Base-by-base conservation (phyloP, 2,329 filamentous ascomycete species). In the Botryotinia narcissicola region DNA sequence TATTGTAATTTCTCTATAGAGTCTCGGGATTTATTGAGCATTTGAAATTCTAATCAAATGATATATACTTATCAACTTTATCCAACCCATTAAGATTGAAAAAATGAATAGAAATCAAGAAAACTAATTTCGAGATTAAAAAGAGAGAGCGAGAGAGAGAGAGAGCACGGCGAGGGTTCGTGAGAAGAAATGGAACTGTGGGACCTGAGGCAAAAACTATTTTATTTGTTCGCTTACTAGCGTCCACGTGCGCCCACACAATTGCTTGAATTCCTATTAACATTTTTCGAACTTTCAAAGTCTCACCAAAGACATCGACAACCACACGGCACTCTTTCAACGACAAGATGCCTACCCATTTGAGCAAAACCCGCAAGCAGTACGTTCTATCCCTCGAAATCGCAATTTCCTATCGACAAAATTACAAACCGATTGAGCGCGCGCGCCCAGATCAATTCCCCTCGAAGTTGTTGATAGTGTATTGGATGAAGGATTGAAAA, bases 311-410 rank as follows among this genome's bases (percentile, higher is more conserved):
- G 72, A 70, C 66, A 73, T 70, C 59, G 54, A 79, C 76, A 79
- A 77, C 67, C 73, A 75, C 73, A 75, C 78, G 77, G 76, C 77
- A 78, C 75, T 74, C 73, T 75, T 74, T 73, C 74, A 77, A 83
- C 84, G 84, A 84, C 86, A 87, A 84, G 83, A 91, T 91, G 91
- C 91, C 91, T 90, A 92, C 91, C 85, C 87, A 90, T 85, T 87
- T 90, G 80, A 88, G 88, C 83, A 92, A 92, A 87, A 93, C 91
- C 85, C 88, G 91, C 86, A 93, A 93, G 89, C 91, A 91, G 89
- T 91, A 90, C 81, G 90, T 90, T 70, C 35, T 29, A 61, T 72
- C 20, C 73, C 66, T 67, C 46, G 64, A 70, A 37, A 46, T 29
- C 70, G 37, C 57, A 66, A 25, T 71, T 35, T 29, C 72, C 72